Base-by-base conservation (phyloP, 352 stramenopile species). In the Phytophthora rubi region DNA sequence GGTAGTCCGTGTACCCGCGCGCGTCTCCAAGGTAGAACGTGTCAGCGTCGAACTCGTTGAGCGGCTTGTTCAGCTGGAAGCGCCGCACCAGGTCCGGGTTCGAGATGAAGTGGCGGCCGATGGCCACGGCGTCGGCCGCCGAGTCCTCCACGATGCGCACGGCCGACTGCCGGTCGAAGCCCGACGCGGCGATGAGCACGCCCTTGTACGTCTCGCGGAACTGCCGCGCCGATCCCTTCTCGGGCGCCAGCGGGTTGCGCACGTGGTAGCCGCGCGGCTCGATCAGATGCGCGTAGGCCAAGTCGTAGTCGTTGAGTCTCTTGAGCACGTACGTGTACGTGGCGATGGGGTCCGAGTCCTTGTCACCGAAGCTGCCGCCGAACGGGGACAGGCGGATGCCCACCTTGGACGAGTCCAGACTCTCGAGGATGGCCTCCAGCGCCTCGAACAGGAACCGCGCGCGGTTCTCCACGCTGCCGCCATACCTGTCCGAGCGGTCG, bases 391-490 rank as follows among this genome's bases (percentile, higher is more conserved):
- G 37, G 0, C 81, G 79, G 21, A 88, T 80, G 12, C 81, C 84
- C 9, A 91, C 72, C 28, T 70, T 68, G 23, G 57, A 56, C 28
- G 76, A 81, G 30, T 76, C 71, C 9, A 80, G 33, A 6, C 51
- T 70, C 55, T 82, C 28, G 2, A 83, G 57, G 51, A 95, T 80
- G 2, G 68, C 73, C 57, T 95, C 78, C 67, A 98, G 44, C 37
- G 88, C 69, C 59, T 97, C 85, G 13, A 86, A 83, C 16, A 97
- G 65, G 51, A 98, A 88, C 7, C 84, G 78, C 45, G 81, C 76
- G 48, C 93, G 88, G 68, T 97, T 97, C 68, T 97, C 89, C 32
- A 92, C 68, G 42, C 74, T 91, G 47, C 91, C 92, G 32, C 90
- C 92, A 65, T 97, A 98, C 51, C 83, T 52, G 76, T 98, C 93